phyloP scores from a whole-genome alignment of 1,284 basidiomycete species.

The Irpex lacteus region DNA sequence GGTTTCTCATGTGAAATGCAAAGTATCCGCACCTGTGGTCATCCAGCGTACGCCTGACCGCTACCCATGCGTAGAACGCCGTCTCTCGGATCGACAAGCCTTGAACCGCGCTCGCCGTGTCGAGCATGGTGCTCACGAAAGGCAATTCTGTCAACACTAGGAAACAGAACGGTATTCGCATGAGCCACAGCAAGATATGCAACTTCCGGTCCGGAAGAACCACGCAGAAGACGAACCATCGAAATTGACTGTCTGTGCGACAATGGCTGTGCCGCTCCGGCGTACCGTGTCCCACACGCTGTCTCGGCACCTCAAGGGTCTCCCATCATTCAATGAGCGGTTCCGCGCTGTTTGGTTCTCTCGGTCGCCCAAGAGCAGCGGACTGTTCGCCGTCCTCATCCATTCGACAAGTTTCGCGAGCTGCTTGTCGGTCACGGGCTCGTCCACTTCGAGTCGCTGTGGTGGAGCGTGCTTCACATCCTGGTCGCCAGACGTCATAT shows the following conservation, averaged over 20 bases:
- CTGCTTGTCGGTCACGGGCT: not conserved
- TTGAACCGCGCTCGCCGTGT: constrained; percentile 15
- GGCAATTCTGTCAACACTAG: constrained; percentile 13
- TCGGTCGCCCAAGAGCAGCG: not conserved
- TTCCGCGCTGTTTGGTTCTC: not conserved
- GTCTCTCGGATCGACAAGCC: constrained; percentile 16
- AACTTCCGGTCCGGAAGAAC: constrained; percentile 7
- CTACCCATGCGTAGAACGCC: constrained; percentile 21
- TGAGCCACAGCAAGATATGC: constrained; percentile 1
- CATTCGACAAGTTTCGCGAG: not conserved
- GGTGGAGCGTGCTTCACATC: not conserved
- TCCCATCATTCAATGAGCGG: constrained; percentile 1
- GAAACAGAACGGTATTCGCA: constrained; percentile 1
- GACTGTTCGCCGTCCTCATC: not conserved
- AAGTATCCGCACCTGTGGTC: constrained; percentile 13
- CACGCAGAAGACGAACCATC: constrained; percentile 18
- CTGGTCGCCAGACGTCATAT: not conserved
- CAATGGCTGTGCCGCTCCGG: constrained; percentile 13
- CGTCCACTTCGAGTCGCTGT: not conserved
- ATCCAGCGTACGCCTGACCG: constrained; percentile 17
- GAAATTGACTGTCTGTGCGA: constrained; percentile 21
- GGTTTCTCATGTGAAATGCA: constrained; percentile 4
- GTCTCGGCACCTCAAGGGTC: constrained; percentile 6
- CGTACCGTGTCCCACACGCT: constrained; percentile 18
- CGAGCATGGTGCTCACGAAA: constrained; percentile 20